Evolutionary conservation across 1,284 basidiomycete species (phyloP).

Genomic region (Tilletiopsis washingtonensis): DNA sequence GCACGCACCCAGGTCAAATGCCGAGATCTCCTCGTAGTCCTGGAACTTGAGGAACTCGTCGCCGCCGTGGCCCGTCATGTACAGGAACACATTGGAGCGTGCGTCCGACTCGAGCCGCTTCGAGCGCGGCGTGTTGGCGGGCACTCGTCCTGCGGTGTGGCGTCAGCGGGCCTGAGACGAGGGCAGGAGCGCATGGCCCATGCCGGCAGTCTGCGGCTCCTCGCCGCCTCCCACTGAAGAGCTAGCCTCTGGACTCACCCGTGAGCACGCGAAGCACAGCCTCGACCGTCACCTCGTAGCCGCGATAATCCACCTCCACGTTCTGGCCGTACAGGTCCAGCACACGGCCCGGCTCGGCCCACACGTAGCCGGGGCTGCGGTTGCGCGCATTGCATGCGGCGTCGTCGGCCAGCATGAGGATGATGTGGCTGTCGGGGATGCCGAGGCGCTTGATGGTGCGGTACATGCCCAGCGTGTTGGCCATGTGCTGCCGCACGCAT

Average conservation of each 20-base stretch:
- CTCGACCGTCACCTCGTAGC: slow-evolving; percentile 95
- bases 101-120: slow-evolving; percentile 87
- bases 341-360: slow-evolving; percentile 66
- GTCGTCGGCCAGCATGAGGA: slow-evolving; percentile 97
- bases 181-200: too few species aligned
- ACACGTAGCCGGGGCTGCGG: slow-evolving; percentile 82
- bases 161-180: neutral
- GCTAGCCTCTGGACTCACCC: too few species aligned
- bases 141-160: slow-evolving; percentile 36
- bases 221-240: too few species aligned
- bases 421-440: slow-evolving; percentile 95
- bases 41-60: slow-evolving; percentile 99
- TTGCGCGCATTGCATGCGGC: slow-evolving; percentile 89
- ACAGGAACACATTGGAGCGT: slow-evolving; percentile 89
- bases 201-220: too few species aligned
- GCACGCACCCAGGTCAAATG: slow-evolving; percentile 59
- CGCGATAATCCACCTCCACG: slow-evolving; percentile 95
- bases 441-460: slow-evolving; percentile 95
- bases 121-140: slow-evolving; percentile 63
- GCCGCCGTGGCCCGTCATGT: slow-evolving; percentile 96
- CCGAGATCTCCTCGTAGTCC: slow-evolving; percentile 94
- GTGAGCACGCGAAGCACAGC: slow-evolving; percentile 86
- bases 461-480: slow-evolving; percentile 97
- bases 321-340: slow-evolving; percentile 91
- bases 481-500: slow-evolving; percentile 67